Evolutionary conservation across 75 land plant genomes (phyloP), one percentile per base, ranked within the genome.

Genomic region (Pinus tabuliformis): DNA sequence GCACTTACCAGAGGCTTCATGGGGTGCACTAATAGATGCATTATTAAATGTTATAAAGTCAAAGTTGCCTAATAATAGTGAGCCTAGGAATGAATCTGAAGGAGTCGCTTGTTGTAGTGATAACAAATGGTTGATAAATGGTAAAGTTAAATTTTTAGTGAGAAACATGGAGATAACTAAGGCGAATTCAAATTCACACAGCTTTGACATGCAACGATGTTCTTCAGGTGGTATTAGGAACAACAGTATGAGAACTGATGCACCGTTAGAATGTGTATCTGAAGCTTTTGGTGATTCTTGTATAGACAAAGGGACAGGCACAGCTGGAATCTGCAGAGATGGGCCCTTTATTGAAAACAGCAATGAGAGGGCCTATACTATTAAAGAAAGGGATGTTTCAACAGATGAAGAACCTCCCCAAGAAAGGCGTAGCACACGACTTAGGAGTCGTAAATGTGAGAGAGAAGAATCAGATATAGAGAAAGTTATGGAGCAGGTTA

Each of bases 341-440:
- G 39, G 30, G 18, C 4, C 72, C 21, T 9, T 66, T 66, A 78
- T 68, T 68, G 72, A 42, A 42, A 68, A 68, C 49, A 45, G 56
- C 70, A 54, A 49, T 76, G 91, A 73, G 16, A 89, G 80, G 45
- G 52, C 74, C 16, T 59, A 26, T 7, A 68, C 49, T 15, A 13
- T 12, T 3, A 86, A 81, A 73, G 89, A 88, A 66, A 87, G 80
- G 60, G 89, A 85, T 11, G 22, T 33, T 20, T 72, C 54, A 64
- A 16, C 72, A 61, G 76, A 73, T 62, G 89, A 90, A 75, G 95
- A 89, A 70, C 98, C 90, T 74, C 86, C 85, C 33, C 93, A 91
- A 13, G 98, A 97, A 79, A 87, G 99, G 73, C 88, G 99, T 54
- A 95, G 98, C 74, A 82, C 86, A 52, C 88, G 90, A 73, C 92